Evolutionary conservation across 768 basidiomycete genomes (phyloP).

Genomic region (Boletus tomentosulus): DNA sequence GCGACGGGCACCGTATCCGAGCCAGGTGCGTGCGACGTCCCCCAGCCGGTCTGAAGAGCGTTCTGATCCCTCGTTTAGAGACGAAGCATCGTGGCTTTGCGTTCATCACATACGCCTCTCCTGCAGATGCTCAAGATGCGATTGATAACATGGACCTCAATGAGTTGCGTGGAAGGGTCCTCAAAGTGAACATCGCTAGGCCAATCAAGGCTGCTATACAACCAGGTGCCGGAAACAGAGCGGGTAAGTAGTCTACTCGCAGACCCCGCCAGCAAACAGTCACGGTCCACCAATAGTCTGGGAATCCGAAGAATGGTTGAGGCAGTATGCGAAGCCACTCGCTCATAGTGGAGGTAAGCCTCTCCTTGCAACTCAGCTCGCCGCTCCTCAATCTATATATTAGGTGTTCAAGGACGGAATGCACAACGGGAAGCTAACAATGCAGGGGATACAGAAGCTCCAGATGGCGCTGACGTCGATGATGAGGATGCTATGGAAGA

Average conservation of each 20-base stretch:
- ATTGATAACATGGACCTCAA: constrained; percentile 99
- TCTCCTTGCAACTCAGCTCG: constrained; percentile 2
- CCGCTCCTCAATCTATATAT: constrained; percentile 2
- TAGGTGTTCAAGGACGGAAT: constrained; percentile 55
- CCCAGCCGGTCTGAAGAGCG: constrained; percentile 1
- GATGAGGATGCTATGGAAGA: constrained; percentile 66
- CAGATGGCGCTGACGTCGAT: constrained; percentile 28
- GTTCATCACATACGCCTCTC: constrained; percentile 80
- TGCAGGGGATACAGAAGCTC: constrained; percentile 20
- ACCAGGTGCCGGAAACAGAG: constrained; percentile 64
- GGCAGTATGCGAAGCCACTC: constrained; percentile 74
- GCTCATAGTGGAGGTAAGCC: constrained; percentile 66
- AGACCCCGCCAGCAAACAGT: not conserved
- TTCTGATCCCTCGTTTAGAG: constrained; percentile 36
- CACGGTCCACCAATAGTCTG: constrained; percentile 56
- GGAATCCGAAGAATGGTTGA: constrained; percentile 94
- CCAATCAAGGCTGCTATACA: constrained; percentile 72
- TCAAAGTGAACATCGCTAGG: constrained; percentile 82
- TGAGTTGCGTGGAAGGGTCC: constrained; percentile 69
- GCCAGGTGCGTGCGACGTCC: constrained; percentile 37
- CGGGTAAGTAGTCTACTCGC: constrained; percentile 47
- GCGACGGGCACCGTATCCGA: constrained; percentile 64
- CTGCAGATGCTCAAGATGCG: constrained; percentile 88
- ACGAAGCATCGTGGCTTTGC: constrained; percentile 91
- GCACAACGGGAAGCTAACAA: constrained; percentile 26